A percentile compares a stretch with the other conserved stretches of the same genome.
phyloP scores from a whole-genome alignment of 169 alveolate species.

The Eimeria sp. region DNA sequence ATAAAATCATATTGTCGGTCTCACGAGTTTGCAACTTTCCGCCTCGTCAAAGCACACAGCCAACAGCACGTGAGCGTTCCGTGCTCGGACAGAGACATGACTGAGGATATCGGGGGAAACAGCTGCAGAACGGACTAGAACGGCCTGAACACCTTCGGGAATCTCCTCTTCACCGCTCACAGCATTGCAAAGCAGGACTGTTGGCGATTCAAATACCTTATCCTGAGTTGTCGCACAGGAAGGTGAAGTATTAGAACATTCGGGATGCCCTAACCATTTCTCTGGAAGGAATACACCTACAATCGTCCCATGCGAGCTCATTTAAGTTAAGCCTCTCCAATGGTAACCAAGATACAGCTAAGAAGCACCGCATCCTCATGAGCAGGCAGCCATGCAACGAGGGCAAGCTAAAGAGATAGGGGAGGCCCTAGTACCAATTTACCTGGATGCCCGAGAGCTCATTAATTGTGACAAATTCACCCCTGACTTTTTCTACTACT shows the following conservation, averaged over 20 bases:
- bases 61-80: slow-evolving; percentile 93
- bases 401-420: neutral
- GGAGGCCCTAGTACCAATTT: neutral
- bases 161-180: slow-evolving; percentile 96
- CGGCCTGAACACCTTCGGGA: slow-evolving; percentile 93
- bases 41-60: slow-evolving; percentile 90
- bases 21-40: slow-evolving; percentile 60
- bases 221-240: slow-evolving; percentile 81
- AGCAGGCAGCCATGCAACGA: neutral
- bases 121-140: slow-evolving; percentile 92
- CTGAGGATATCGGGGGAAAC: slow-evolving; percentile 95
- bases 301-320: neutral
- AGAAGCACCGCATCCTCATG: neutral
- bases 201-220: slow-evolving; percentile 88
- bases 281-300: neutral
- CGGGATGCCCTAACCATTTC: neutral
- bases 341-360: neutral
- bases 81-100: slow-evolving; percentile 96
- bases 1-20: neutral
- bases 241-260: neutral
- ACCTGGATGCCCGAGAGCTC: slow-evolving; percentile 81
- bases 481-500: slow-evolving; percentile 88
- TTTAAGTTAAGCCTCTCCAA: neutral
- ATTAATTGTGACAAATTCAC: slow-evolving; percentile 86
- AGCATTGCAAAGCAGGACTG: slow-evolving; percentile 90